Base-by-base conservation (phyloP, 2,329 filamentous ascomycete genomes). In the Camillea tinctor region DNA sequence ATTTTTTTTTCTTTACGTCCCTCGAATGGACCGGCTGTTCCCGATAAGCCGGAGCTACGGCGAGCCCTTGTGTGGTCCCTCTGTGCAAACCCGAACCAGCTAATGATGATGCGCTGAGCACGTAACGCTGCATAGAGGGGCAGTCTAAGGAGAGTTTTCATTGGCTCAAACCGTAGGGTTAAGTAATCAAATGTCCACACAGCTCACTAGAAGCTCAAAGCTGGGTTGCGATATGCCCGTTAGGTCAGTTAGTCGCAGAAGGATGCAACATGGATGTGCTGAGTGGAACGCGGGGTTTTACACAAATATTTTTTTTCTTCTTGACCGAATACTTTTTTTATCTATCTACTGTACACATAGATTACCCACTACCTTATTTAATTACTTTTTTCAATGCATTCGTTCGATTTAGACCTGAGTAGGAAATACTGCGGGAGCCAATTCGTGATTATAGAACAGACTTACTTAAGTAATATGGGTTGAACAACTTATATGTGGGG, bases 11-110 rank as follows among this genome's bases (percentile, higher is more conserved):
- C 50, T 49, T 50, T 20, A n/a, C 53, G 17, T 23, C 17, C n/a
- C 51, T 64, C 44, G 55, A 57, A 60, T 65, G 60, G 11, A 44
- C 66, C 71, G 71, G 68, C 67, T 68, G 67, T 70, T 70, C 66
- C 69, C 69, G 71, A 62, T 24, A 65, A 62, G 52, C 61, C 65
- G 36, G 36, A 44, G 36, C 36, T 44, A 44, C 36, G 36, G 36
- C 36, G 36, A 44, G 13, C 36, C 36, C 36, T 40, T 13, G 17
- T 44, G 36, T 44, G 36, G 36, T 44, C 36, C 36, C 13, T 44
- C 13, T 44, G 11, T n/a, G n/a, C 36, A 15, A 44, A 52, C 60
- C 56, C 59, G 57, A 26, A 56, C 61, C 57, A 60, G 58, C 61
- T 68, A 63, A 64, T 60, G 17, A 62, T 67, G 64, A 66, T 64